Conservation (phyloP, 371 early-diverging fungal genomes). For the Mortierella sp. region DNA sequence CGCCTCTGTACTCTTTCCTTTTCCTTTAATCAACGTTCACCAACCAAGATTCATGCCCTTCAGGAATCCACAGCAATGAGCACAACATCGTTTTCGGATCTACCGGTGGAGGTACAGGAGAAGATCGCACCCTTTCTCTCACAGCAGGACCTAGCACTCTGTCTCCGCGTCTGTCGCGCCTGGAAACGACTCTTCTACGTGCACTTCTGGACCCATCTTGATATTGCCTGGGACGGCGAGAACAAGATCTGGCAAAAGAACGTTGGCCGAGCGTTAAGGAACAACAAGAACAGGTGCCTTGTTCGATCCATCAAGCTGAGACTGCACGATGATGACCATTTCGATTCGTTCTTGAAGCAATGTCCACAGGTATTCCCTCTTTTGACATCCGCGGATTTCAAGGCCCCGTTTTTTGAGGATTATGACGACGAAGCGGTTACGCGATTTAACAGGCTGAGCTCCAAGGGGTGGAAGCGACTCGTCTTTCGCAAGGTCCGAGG, state of each 20-base stretch:
- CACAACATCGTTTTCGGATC: background rate
- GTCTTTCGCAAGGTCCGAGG: background rate
- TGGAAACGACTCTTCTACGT: background rate
- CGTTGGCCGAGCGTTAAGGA: background rate
- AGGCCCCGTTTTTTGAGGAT: background rate
- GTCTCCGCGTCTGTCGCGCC: background rate
- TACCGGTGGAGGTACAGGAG: background rate
- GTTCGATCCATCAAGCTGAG: background rate
- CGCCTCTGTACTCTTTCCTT: too few relatives aligned
- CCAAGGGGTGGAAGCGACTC: background rate
- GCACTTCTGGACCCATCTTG: background rate
- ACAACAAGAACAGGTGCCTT: background rate
- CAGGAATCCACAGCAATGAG: background rate
- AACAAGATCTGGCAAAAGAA: background rate
- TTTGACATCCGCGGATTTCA: background rate
- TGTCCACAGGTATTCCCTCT: background rate
- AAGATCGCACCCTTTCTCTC: background rate
- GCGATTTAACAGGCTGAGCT: background rate
- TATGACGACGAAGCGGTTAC: background rate
- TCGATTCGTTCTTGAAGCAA: background rate
- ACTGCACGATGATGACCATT: background rate
- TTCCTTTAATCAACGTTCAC: too few relatives aligned
- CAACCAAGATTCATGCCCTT: background rate
- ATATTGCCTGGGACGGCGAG: background rate
- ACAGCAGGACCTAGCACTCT: background rate